Evolutionary conservation across 23 red algal species (phyloP), one percentile per base, ranked within the genome.

Genomic region (Gracilaria domingensis): DNA sequence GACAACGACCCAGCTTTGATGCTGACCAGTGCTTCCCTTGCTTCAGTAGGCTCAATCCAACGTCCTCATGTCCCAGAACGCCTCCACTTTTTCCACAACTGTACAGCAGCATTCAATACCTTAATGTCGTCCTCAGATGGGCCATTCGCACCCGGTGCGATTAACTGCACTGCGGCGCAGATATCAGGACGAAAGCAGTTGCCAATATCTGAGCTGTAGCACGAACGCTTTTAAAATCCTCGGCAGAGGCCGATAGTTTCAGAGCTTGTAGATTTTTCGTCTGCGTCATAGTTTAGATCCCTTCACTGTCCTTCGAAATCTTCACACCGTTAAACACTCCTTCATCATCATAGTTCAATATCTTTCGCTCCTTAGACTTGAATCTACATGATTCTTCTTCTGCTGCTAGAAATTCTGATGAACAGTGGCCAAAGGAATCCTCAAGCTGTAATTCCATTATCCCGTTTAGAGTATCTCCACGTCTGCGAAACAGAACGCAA

Each of bases 141-240:
- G n/a, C n/a, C n/a, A n/a, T n/a, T n/a, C n/a, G n/a, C n/a, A n/a
- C n/a, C 79, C 11, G 79, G 0, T 11, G 58, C 49, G 25, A 0
- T 0, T 0, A 83, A 34, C 32, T 83, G 50, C 49, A 83, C 79
- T 26, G 18, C 56, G 16, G 79, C 0, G 29, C 49, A 83, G 29
- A 83, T 64, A 0, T 83, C 79, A 18, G 79, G 79, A 51, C 49
- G 79, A 16, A 58, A 13, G 28, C 49, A 61, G 79, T 61, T 64
- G 0, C 79, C 79, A 33, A 83, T 62, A 29, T 61, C 55, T 83
- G 79, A 32, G 79, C 44, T 12, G 26, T 39, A 29, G 79, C 79
- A 26, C 56, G 1, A 21, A 61, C 26, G 49, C 79, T 61, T 16
- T 58, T 83, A 64, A 83, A 60, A 12, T 83, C 44, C 49, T 83